Percentiles rank a stretch among this genome's conserved stretches.
Evolutionary conservation across 331 rosid species (phyloP).

Genomic region (Ulmus americana): DNA sequence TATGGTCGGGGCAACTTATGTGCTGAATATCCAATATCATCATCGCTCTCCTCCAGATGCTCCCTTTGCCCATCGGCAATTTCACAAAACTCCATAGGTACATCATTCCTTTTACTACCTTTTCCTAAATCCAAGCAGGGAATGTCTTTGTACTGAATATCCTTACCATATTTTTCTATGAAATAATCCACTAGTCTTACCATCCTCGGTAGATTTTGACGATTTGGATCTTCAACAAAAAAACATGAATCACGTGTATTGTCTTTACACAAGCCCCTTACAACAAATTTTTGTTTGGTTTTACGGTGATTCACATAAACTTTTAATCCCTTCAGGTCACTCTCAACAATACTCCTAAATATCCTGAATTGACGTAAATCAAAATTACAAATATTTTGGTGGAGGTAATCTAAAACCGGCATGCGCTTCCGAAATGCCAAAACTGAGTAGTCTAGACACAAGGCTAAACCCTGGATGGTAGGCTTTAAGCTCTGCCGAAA

Average conservation of each 20-base stretch:
- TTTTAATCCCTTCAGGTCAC: constrained; percentile 36
- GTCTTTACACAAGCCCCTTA: constrained; percentile 23
- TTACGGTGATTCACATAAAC: constrained; percentile 58
- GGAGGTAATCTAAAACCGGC: constrained; percentile 41
- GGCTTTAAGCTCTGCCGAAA: constrained; percentile 53
- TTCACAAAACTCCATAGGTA: constrained; percentile 65
- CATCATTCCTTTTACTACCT: constrained; percentile 31
- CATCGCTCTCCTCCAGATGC: not conserved
- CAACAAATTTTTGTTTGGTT: constrained; percentile 45
- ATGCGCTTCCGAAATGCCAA: constrained; percentile 43
- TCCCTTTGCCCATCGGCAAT: constrained; percentile 66
- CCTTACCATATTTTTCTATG: constrained; percentile 16
- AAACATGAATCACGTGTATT: constrained; percentile 29
- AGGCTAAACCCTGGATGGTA: constrained; percentile 48
- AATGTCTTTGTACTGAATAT: constrained; percentile 28
- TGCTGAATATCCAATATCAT: too few relatives aligned
- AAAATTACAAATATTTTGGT: constrained; percentile 14
- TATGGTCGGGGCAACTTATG: too few relatives aligned
- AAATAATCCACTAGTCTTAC: constrained; percentile 35
- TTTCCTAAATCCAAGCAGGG: constrained; percentile 57
- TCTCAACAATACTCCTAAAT: constrained; percentile 19
- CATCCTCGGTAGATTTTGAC: constrained; percentile 9
- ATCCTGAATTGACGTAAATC: constrained; percentile 14
- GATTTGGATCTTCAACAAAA: constrained; percentile 25
- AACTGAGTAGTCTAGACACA: constrained; percentile 61